Conservation (phyloP, 2,329 filamentous ascomycete genomes). For the Ascochyta clinopodiicola region DNA sequence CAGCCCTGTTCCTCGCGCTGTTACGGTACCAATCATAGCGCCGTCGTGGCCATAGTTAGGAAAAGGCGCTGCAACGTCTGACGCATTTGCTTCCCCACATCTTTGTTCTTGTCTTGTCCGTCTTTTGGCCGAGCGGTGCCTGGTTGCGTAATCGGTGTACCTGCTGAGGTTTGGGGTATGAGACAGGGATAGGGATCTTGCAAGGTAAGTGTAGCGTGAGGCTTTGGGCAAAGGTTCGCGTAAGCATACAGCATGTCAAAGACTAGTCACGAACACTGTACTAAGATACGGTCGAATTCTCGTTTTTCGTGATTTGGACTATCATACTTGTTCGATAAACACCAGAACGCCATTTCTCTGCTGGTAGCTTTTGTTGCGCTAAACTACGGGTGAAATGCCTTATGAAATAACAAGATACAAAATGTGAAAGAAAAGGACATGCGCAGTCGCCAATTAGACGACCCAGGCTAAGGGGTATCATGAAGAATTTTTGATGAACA, state of each 20-base stretch:
- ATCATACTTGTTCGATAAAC: background rate
- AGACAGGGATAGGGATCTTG: background rate
- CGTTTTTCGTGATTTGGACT: background rate
- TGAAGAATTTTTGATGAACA: slow-evolving; percentile 6
- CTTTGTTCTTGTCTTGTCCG: background rate
- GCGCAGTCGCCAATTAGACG: background rate
- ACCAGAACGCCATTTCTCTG: background rate
- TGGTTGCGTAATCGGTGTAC: background rate
- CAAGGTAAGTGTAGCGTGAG: background rate
- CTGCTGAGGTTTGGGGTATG: background rate
- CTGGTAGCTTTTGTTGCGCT: background rate
- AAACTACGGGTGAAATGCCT: background rate
- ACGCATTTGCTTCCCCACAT: background rate
- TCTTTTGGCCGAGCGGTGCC: background rate
- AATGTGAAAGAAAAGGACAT: background rate
- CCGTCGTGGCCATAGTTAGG: background rate
- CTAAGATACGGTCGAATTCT: background rate
- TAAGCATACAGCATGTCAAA: background rate
- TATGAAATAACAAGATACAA: background rate
- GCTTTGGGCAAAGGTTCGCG: background rate
- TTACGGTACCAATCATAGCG: background rate
- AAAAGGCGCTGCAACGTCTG: background rate
- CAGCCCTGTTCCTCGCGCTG: background rate
- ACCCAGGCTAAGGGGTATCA: slow-evolving; percentile 10
- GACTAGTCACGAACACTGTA: background rate